A percentile compares a stretch with the other conserved stretches of the same genome.
phyloP scores from a whole-genome alignment of 169 alveolate genomes.

The Plasmodium vivax region DNA sequence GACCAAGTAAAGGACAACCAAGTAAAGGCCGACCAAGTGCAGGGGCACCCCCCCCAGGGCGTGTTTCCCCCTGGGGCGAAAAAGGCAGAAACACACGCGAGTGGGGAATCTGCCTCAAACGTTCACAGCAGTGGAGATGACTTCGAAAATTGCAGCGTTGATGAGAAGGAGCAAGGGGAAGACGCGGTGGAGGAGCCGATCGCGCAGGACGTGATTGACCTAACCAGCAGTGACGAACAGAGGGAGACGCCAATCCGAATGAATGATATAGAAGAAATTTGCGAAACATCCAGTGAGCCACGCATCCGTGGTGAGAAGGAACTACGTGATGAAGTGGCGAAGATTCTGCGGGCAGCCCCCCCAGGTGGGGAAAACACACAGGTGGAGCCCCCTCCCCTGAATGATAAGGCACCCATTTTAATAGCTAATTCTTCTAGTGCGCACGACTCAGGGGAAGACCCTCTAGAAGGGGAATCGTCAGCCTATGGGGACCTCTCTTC shows the following conservation, averaged over 20 bases:
- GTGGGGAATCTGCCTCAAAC: background rate
- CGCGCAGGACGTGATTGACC: background rate
- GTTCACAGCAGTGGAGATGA: background rate
- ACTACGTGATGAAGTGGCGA: background rate
- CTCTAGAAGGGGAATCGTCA: background rate
- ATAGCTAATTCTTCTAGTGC: background rate
- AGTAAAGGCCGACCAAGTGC: too few species aligned
- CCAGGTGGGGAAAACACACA: background rate
- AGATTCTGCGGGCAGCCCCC: background rate
- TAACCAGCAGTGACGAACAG: background rate
- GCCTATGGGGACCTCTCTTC: background rate
- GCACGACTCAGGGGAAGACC: background rate
- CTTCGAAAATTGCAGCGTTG: conserved; percentile 60
- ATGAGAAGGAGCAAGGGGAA: conserved; percentile 1
- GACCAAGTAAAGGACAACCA: background rate
- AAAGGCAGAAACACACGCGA: background rate
- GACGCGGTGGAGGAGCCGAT: background rate
- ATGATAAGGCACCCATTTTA: background rate
- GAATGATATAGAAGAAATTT: background rate
- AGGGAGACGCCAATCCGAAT: background rate
- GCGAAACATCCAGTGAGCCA: background rate
- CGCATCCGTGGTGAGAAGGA: background rate
- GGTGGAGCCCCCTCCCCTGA: background rate
- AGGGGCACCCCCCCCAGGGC: background rate
- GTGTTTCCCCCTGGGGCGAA: background rate